Base-by-base conservation (phyloP, 164 flowering plant species). In the Sedum album region DNA sequence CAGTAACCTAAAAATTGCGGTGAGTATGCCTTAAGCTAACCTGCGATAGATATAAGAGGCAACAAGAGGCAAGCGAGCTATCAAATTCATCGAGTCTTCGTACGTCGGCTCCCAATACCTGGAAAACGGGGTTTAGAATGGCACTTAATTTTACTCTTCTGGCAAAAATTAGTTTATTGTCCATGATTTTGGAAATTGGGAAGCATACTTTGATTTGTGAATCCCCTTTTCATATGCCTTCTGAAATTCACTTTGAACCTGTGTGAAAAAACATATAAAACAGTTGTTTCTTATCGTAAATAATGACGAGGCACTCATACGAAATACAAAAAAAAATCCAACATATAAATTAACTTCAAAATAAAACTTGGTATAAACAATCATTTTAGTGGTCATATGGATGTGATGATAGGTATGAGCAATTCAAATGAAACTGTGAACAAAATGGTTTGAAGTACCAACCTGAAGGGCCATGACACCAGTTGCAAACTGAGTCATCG, bases 401-500 rank as follows among this genome's bases (percentile, higher is more conserved):
- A 55, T 55, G 31, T 26, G 26, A 31, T 26, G 31, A 55, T 55
- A 26, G 17, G 18, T 55, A 51, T 9, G 57, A 51, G 57, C 57
- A 51, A 21, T 48, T n/a, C n/a, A n/a, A n/a, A n/a, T n/a, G n/a
- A n/a, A n/a, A n/a, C n/a, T n/a, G n/a, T n/a, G n/a, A n/a, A 15
- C 2, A 48, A 51, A 17, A 18, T 1, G 18, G 18, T 42, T 8
- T 42, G 11, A 42, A 1, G 13, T 42, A 55, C 1, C 66, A 70
- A 94, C 97, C 99, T 94, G 99, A 73, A 94, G 96, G 69, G 96
- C 97, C 99, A 94, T 88, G 53, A 94, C 96, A 68, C 97, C 99
- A 13, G 94, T 79, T 35, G 92, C 71, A 79, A 94, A 91, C 74
- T 94, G 99, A 73, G 99, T 94, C 99, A 94, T 94, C 6, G 99